Conservation (phyloP, 1,284 basidiomycete genomes). For the Sanghuangporus baumii region DNA sequence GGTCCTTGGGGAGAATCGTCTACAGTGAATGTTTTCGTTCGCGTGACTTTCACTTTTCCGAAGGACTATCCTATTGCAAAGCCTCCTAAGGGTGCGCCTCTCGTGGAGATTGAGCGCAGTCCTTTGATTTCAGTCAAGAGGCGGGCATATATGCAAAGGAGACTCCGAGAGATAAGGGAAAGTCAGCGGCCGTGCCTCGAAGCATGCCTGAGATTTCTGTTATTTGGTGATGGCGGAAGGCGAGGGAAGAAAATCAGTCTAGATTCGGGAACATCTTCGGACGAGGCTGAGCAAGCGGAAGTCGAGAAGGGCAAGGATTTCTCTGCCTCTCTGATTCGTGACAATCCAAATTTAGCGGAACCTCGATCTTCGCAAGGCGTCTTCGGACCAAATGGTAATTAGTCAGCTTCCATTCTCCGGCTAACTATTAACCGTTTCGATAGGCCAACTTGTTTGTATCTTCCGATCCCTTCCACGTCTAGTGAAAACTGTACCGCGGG, state of each 20-base stretch:
- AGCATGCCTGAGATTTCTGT: slow-evolving; percentile 72
- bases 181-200: slow-evolving; percentile 74
- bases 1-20: slow-evolving; percentile 86
- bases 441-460: slow-evolving; percentile 83
- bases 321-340: slow-evolving; percentile 39
- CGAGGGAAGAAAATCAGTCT: slow-evolving; percentile 34
- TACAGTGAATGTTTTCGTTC: slow-evolving; percentile 62
- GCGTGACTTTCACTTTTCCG: slow-evolving; percentile 89
- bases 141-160: slow-evolving; percentile 70
- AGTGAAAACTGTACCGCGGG: slow-evolving; percentile 49
- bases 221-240: slow-evolving; percentile 56
- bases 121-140: slow-evolving; percentile 74
- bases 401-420: slow-evolving; percentile 14
- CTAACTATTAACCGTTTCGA: not conserved
- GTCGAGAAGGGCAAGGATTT: slow-evolving; percentile 43
- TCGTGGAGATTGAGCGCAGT: slow-evolving; percentile 78
- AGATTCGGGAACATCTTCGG: slow-evolving; percentile 51
- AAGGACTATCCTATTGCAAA: slow-evolving; percentile 67
- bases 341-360: slow-evolving; percentile 72
- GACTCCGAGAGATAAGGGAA: slow-evolving; percentile 68
- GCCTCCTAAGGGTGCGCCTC: slow-evolving; percentile 62
- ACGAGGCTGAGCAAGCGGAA: slow-evolving; percentile 37
- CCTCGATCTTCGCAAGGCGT: slow-evolving; percentile 72
- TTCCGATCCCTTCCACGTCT: slow-evolving; percentile 74
- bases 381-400: slow-evolving; percentile 79